Evolutionary conservation across 2,329 filamentous ascomycete genomes (phyloP).

Genomic region (Lasiodiplodia sp.): DNA sequence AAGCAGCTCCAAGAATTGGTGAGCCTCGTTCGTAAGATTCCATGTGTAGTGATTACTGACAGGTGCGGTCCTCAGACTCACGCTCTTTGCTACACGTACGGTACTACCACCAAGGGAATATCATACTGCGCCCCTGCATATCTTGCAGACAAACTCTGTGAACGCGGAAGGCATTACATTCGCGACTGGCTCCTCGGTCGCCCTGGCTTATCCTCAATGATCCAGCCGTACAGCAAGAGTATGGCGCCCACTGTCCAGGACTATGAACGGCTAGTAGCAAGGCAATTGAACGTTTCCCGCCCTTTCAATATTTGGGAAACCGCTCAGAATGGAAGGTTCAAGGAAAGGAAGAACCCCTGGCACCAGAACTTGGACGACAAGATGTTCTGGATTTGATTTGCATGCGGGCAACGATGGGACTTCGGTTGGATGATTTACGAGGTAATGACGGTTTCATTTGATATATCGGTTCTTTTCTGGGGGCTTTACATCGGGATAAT

Average conservation of each 20-base stretch:
- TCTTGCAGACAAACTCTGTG: slow-evolving; percentile 50
- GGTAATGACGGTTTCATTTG: background rate
- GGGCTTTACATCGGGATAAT: background rate
- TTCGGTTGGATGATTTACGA: background rate
- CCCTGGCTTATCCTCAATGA: background rate
- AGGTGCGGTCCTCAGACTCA: slow-evolving; percentile 36
- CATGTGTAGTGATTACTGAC: background rate
- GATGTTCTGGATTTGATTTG: slow-evolving; percentile 39
- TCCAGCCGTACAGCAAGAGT: background rate
- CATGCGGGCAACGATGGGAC: background rate
- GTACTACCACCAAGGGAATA: slow-evolving; percentile 40
- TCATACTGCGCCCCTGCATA: slow-evolving; percentile 49
- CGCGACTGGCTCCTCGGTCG: slow-evolving; percentile 30
- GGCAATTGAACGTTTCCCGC: background rate
- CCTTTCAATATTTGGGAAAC: slow-evolving; percentile 9
- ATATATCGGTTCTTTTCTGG: background rate
- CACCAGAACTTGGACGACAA: slow-evolving; percentile 33
- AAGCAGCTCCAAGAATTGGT: slow-evolving; percentile 35
- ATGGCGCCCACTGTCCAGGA: background rate
- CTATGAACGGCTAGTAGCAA: background rate
- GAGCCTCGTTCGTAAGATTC: background rate
- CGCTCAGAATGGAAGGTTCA: background rate
- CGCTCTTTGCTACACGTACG: slow-evolving; percentile 45
- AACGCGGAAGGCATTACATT: slow-evolving; percentile 44
- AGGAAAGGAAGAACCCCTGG: slow-evolving; percentile 36